phyloP scores from a whole-genome alignment of 345 rosid genomes.

The Laguncularia racemosa region DNA sequence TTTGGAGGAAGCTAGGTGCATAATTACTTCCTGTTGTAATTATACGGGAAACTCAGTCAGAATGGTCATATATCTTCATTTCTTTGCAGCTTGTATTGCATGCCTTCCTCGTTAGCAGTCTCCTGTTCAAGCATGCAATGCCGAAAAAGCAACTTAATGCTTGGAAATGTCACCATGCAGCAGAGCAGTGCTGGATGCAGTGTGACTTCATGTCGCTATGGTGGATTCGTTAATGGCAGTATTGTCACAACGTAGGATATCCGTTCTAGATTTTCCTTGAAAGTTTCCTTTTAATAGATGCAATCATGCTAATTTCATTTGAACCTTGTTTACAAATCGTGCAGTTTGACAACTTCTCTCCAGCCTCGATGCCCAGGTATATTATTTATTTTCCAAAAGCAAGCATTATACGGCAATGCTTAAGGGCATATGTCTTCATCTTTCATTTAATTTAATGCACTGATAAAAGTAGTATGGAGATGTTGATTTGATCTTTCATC shows the following conservation, averaged over 20 bases:
- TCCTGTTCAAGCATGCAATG: conserved; percentile 98
- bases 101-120: conserved; percentile 77
- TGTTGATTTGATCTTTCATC: too few species aligned
- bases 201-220: conserved; percentile 70
- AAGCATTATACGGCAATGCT: not conserved
- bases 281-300: not conserved
- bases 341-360: conserved; percentile 74
- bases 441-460: too few species aligned
- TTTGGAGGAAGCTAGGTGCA: too few species aligned
- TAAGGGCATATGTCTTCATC: too few species aligned
- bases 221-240: conserved; percentile 72
- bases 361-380: conserved; percentile 93
- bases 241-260: conserved; percentile 55
- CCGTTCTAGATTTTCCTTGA: not conserved
- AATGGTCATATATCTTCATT: not conserved
- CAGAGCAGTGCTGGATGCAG: conserved; percentile 88
- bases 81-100: conserved; percentile 66
- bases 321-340: conserved; percentile 1
- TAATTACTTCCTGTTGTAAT: too few species aligned
- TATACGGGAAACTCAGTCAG: too few species aligned
- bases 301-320: too few species aligned
- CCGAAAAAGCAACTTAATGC: conserved; percentile 70
- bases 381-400: not conserved
- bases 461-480: not conserved
- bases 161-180: conserved; percentile 63